Evolutionary conservation across 208 protist species (phyloP), one percentile per base, ranked within the genome.

Genomic region (Jaenimonas drosophilae): DNA sequence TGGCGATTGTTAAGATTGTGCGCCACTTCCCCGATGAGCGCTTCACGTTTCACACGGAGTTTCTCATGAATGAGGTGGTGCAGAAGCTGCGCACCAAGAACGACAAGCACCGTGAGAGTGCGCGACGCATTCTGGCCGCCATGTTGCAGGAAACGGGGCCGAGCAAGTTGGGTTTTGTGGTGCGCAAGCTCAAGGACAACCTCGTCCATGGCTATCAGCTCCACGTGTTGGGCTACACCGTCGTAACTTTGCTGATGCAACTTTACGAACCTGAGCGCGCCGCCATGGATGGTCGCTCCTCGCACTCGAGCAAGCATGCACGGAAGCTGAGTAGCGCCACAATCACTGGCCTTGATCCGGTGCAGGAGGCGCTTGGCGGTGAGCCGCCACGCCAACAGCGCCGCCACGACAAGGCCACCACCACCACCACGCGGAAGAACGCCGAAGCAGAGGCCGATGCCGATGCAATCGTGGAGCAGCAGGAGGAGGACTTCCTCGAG

Each of bases 151-250:
- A 91, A 45, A 78, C 70, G 1, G 88, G 88, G 1, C 81, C 88
- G 4, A 64, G 68, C 12, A 92, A 88, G 58, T 73, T 95, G 11
- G 49, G 56, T 32, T 82, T 78, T 54, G 75, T 95, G 33, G 63
- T 95, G 36, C 74, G 53, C 32, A 88, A 88, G 63, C 76, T 95
- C 9, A 70, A 77, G 56, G 80, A 88, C 63, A 76, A 88, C 49
- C 51, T 95, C 28, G 74, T 92, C 2, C 83, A 95, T 44, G 88
- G 88, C 40, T 95, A 95, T 57, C 88, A 95, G 64, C 65, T 95
- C 19, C 88, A 95, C 59, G 83, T 95, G 20, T 67, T 95, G 24
- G 88, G 88, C 24, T 95, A 92, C 66, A 95, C 88, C 24, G 63
- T 95, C 28, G 88, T 93, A 27, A 87, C 82, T 20, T 64, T 92